phyloP scores from a whole-genome alignment of 768 basidiomycete species.

The Kwoniella heveanensis region DNA sequence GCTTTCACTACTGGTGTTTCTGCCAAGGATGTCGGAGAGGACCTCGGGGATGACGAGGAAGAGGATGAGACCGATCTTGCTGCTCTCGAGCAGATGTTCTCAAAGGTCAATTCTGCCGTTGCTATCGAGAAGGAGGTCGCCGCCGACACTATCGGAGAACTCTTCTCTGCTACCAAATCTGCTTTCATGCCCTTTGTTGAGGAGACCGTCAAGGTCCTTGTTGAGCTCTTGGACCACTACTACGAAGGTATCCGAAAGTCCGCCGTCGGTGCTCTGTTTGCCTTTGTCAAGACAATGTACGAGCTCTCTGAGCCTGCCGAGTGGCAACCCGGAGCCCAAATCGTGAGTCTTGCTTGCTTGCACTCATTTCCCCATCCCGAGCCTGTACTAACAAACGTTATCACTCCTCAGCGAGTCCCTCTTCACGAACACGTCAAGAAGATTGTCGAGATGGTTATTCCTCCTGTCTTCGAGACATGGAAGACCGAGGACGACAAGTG shows the following conservation, averaged over 20 bases:
- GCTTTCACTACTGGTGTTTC: constrained; percentile 66
- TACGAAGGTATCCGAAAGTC: constrained; percentile 98
- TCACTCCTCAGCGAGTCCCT: constrained; percentile 32
- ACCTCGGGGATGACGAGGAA: constrained; percentile 66
- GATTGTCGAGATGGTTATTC: constrained; percentile 73
- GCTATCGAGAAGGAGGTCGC: constrained; percentile 99
- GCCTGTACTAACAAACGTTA: too few relatives aligned
- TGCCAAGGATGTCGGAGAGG: constrained; percentile 64
- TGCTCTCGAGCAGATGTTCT: constrained; percentile 60
- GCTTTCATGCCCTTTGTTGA: constrained; percentile 94
- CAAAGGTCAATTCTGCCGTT: constrained; percentile 91
- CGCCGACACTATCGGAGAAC: constrained; percentile 87
- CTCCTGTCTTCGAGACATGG: constrained; percentile 81
- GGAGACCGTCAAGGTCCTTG: constrained; percentile 69
- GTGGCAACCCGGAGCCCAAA: constrained; percentile 74
- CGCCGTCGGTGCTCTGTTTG: constrained; percentile 80
- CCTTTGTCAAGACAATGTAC: constrained; percentile 87
- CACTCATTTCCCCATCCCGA: too few relatives aligned
- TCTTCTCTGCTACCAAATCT: constrained; percentile 76
- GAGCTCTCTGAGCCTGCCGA: constrained; percentile 78
- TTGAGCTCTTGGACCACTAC: constrained; percentile 80
- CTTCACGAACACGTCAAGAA: constrained; percentile 70
- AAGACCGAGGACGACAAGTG: constrained; percentile 96
- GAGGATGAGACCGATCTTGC: constrained; percentile 74
- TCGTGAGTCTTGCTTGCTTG: too few relatives aligned